Evolutionary conservation across 495 filamentous ascomycete species (phyloP), one percentile per base, ranked within the genome.

Genomic region (Xylaria sp.): DNA sequence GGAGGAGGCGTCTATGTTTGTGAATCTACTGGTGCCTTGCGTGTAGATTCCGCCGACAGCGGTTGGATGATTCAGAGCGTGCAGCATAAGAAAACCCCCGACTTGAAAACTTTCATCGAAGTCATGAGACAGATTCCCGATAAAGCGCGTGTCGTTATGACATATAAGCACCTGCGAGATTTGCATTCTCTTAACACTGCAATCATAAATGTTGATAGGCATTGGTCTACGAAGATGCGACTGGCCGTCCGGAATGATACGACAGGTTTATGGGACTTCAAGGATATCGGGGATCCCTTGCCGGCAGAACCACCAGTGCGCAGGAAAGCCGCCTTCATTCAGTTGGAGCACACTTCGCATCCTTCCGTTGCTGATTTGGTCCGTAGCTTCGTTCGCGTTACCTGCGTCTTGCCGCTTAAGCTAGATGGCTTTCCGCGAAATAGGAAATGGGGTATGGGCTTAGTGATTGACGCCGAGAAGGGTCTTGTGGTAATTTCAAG

Each of bases 391-490:
- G 96, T 99, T 43, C 91, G 95, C 11, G 91, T 99, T 37, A 90
- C 90, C 21, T 97, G 94, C 72, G 91, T 90, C 24, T 94, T 98
- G 91, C 96, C 96, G 3, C 80, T 98, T 69, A 98, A 98, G 82
- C 86, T 99, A 4, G 97, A 99, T 78, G 96, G 96, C 44, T 99
- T 97, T 76, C 97, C 96, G 1, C 91, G 93, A 76, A 90, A 94
- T 50, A 87, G 93, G 50, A 97, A 97, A 84, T 95, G 93, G 78
- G 96, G 96, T 17, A 97, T 96, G 85, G 96, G 96, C 1, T 83
- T 99, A 43, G 96, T 99, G 12, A 91, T 98, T 59, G 95, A 99
- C 80, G 96, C 96, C 0, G 93, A 96, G 53, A 94, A 97, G 84
- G 96, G 96, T 15, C 86, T 98, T 61, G 97, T 98, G 17, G 88